Conservation (phyloP, 345 rosid genomes). For the Rhodomyrtus tomentosa region DNA sequence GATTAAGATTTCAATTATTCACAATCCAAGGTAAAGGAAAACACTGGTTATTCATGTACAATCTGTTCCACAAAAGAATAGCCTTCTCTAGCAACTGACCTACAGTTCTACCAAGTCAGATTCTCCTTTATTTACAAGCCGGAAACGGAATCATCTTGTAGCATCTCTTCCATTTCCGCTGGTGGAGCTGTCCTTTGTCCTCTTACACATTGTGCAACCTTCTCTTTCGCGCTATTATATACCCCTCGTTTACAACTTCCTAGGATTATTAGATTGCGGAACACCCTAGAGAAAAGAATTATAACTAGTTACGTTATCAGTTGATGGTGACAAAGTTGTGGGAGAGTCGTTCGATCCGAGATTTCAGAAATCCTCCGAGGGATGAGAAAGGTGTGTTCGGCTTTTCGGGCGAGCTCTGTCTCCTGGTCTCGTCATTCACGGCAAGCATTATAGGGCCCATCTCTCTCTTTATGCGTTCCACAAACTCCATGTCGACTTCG, state of each 20-base stretch:
- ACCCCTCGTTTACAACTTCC: not conserved
- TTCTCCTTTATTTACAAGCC: not conserved
- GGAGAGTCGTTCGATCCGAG: constrained; percentile 39
- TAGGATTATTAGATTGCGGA: not conserved
- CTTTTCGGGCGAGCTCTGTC: not conserved
- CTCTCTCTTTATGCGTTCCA: constrained; percentile 50
- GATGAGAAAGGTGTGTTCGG: constrained; percentile 17
- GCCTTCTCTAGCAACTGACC: not conserved
- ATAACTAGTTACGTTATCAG: not conserved
- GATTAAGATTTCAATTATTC: not conserved
- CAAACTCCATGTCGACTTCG: constrained; percentile 45
- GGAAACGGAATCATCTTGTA: not conserved
- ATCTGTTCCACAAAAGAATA: not conserved
- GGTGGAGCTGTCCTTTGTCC: not conserved
- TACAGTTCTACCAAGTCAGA: not conserved
- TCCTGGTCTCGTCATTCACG: not conserved
- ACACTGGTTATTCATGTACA: not conserved
- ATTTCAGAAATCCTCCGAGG: constrained; percentile 33
- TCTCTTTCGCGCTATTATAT: not conserved
- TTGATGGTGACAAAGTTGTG: constrained; percentile 28
- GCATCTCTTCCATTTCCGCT: not conserved
- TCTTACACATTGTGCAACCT: not conserved
- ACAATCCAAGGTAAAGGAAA: not conserved
- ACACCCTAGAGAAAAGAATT: not conserved
- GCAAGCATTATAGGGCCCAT: constrained; percentile 47